phyloP scores from a whole-genome alignment of 345 rosid species.

The Brassica rapa region DNA sequence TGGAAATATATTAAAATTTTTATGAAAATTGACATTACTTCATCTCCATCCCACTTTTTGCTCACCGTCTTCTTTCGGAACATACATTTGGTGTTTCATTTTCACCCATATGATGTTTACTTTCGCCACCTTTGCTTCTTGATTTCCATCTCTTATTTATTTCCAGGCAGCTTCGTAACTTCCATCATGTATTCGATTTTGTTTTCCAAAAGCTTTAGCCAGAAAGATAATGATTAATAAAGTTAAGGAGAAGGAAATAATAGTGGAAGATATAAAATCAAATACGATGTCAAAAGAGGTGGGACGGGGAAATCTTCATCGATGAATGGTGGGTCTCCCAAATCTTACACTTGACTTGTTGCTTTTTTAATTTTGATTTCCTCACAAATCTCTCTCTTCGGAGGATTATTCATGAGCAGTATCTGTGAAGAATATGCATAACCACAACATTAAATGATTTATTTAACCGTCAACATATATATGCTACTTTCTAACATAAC shows the following conservation, averaged over 20 bases:
- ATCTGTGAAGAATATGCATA: background rate
- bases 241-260: conserved; percentile 14
- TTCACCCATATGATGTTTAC: background rate
- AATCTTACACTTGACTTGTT: conserved; percentile 35
- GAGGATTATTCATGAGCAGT: background rate
- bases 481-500: background rate
- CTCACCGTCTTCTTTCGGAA: background rate
- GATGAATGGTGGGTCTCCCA: conserved; percentile 41
- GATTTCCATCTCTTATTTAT: background rate
- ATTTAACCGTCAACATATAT: background rate
- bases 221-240: conserved; percentile 22
- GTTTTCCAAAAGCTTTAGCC: background rate
- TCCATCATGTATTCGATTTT: background rate
- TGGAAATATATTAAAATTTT: background rate
- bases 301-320: conserved; percentile 37
- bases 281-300: conserved; percentile 27
- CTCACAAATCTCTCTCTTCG: background rate
- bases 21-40: background rate
- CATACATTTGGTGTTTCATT: background rate
- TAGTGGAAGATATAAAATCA: conserved; percentile 6
- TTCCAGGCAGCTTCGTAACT: background rate
- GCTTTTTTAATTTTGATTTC: background rate
- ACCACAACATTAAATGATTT: background rate
- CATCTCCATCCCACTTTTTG: background rate
- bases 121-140: background rate